Base-by-base conservation (phyloP, 2,329 filamentous ascomycete genomes). In the Colletotrichum spinosum region DNA sequence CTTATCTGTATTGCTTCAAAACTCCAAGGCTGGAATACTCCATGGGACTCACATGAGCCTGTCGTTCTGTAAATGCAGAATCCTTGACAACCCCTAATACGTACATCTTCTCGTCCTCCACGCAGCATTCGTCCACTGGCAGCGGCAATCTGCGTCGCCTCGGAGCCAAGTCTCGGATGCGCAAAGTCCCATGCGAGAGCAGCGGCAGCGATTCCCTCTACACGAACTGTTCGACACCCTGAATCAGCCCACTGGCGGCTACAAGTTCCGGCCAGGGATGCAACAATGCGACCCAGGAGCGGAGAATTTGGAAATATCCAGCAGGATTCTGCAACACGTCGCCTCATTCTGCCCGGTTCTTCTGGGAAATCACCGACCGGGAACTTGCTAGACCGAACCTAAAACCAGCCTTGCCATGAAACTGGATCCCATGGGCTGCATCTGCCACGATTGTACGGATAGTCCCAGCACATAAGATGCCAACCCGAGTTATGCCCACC, bases 371-470 rank as follows among this genome's bases (percentile, higher is more conserved):
- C 39, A 55, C 25, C 13, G 39, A 38, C 39, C 33, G 39, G 56
- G 56, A 59, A 42, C 34, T 52, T 53, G 56, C 34, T 38, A 59
- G 56, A 59, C 56, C 15, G 46, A 33, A 10, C 39, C 39, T 17
- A 25, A 45, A 33, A 25, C 52, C 52, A 55, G 52, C 41, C 15
- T 38, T 46, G 17, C 57, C 57, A 60, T 60, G 57, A 46, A 57
- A 45, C 42, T 37, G 15, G 51, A 38, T 34, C 6, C 44, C 33
- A 42, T 38, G n/a, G 45, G 25, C 17, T 41, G 25, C 55, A 38
- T 13, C 55, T 51, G 45, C 17, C 53, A 61, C 37, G 38, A 49
- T 60, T 55, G 54, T 54, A 25, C 4, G 4, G 4, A 5, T 25
- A 9, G 63, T 45, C 35, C 41, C 65, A 50, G 46, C 51, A 49